Percentiles rank a stretch among this genome's conserved stretches.
Conservation (phyloP, 1,284 basidiomycete genomes). For the Trametes pubescens region DNA sequence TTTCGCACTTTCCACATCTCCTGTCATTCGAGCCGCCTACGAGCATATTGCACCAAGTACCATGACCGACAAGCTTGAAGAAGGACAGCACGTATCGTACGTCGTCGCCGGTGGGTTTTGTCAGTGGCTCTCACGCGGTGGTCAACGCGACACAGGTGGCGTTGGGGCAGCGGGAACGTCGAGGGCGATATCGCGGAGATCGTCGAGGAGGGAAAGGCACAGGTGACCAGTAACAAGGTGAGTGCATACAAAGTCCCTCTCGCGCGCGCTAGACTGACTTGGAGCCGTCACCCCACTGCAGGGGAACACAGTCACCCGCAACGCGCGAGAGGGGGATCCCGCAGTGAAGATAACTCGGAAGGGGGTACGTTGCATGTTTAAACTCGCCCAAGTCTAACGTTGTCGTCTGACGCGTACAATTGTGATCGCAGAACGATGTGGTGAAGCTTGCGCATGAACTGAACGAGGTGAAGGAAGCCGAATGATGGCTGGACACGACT, state of each 20-base stretch:
- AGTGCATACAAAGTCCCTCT: not conserved
- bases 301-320: conserved; percentile 50
- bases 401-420: not conserved
- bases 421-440: conserved; percentile 46
- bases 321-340: conserved; percentile 48
- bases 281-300: conserved; percentile 26
- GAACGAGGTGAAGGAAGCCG: conserved; percentile 45
- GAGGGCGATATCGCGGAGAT: conserved; percentile 43
- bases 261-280: not conserved
- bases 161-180: conserved; percentile 43
- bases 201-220: conserved; percentile 46
- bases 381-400: not conserved
- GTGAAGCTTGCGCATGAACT: conserved; percentile 53
- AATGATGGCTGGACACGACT: conserved; percentile 1
- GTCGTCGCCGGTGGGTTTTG: conserved; percentile 5
- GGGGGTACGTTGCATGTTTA: conserved; percentile 40
- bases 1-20: not conserved
- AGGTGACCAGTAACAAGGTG: conserved; percentile 51
- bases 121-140: not conserved
- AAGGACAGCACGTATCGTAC: conserved; percentile 45
- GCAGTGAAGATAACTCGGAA: conserved; percentile 50
- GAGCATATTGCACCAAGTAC: not conserved
- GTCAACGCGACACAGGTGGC: conserved; percentile 37
- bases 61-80: conserved; percentile 42
- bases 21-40: too few relatives aligned